Base-by-base conservation (phyloP, 371 early-diverging fungal species). In the Phascolomyces articulosus region DNA sequence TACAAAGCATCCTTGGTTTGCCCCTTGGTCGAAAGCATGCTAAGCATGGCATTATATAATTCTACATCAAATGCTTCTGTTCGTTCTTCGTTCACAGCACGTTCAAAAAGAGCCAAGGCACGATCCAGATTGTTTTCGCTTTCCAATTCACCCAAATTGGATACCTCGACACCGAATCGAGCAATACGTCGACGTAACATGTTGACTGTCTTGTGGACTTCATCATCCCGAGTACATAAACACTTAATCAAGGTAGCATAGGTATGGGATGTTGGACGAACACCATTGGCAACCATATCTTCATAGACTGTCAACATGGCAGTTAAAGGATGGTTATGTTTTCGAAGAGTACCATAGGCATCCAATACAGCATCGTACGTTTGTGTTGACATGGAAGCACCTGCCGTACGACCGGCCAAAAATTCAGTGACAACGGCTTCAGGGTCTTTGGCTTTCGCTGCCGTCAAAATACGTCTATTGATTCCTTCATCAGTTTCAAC, bases 321-420 rank as follows among this genome's bases (percentile, higher is more conserved):
- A 0, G 67, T 69, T 23, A 80, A 48, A 3, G 77, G 71, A 40
- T 71, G 68, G 31, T 77, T 75, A 20, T 62, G 55, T 41, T 66
- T 74, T 21, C 69, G 74, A 3, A 82, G 40, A 15, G 63, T 53
- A n/a, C 72, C 71, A 31, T 82, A 77, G 2, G 85, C 78, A 49
- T 75, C 72, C 20, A 85, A 64, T 7, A 85, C 80, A 23, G 79
- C 76, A 62, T 83, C 79, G 40, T 85, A 85, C 0, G 82, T 82
- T 34, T 79, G 68, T 0, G 72, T 53, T 0, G 76, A 75, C 31
- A 77, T 65, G 15, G 73, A 58, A 4, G 63, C 74, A 27, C 66
- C 69, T 13, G 71, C 44, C 13, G 61, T 58, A 29, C 69, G 66
- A 18, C 70, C 69, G 15, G 75, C 65, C 24, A 68, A 59, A 71